Conservation (phyloP, 164 flowering plant species). For the Tinospora cordifolia region DNA sequence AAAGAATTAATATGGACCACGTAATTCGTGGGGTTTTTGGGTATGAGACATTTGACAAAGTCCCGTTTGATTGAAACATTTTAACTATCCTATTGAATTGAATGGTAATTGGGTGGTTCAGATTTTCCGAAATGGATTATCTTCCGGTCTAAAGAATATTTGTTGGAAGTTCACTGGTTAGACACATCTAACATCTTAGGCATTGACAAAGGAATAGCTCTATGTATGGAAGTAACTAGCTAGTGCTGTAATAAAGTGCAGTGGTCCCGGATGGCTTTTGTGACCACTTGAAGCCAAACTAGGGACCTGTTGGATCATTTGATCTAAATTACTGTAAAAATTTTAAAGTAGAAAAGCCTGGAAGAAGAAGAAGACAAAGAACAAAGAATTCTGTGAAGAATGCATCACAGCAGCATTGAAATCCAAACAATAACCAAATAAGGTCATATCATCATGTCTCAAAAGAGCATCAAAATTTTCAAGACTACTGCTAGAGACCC, state of each 20-base stretch:
- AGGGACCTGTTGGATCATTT: conserved; percentile 1
- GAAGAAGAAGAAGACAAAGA: neutral
- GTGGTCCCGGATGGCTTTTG: conserved; percentile 1
- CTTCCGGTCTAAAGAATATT: neutral
- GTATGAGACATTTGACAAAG: neutral
- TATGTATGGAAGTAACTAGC: neutral
- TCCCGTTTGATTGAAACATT: neutral
- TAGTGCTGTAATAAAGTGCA: neutral
- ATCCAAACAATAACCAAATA: neutral
- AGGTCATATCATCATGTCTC: neutral
- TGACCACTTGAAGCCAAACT: conserved; percentile 1
- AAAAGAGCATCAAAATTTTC: neutral
- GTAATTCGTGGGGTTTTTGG: too few species aligned
- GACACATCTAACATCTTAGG: neutral
- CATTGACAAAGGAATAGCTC: neutral
- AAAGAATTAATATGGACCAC: neutral
- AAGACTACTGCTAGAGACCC: neutral
- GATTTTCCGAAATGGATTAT: neutral
- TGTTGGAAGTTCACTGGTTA: neutral
- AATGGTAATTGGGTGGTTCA: neutral
- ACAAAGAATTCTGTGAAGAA: neutral
- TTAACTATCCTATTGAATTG: neutral
- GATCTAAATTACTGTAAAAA: neutral
- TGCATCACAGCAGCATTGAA: conserved; percentile 3
- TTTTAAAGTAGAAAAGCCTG: neutral